Percentiles rank a stretch among this genome's conserved stretches.
Conservation (phyloP, 345 rosid species). For the Moringa oleifera region DNA sequence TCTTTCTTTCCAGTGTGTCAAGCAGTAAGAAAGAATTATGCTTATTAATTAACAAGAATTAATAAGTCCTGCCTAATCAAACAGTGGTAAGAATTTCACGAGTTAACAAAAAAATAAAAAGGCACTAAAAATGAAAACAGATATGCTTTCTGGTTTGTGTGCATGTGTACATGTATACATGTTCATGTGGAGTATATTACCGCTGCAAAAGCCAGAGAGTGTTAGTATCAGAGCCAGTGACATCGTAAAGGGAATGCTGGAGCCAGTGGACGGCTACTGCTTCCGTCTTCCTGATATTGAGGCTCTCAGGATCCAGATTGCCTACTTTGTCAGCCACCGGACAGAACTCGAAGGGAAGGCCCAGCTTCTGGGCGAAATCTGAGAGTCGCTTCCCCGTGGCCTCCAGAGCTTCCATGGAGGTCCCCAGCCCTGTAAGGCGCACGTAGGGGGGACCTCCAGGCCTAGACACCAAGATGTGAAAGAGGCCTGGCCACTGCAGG, state of each 20-base stretch:
- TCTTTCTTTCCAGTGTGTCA: no score
- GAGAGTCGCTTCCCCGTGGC: conserved; percentile 91
- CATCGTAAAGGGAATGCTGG: conserved; percentile 97
- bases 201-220: conserved; percentile 83
- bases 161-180: no score
- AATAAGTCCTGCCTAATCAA: no score
- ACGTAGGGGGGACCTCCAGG: conserved; percentile 95
- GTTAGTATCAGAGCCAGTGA: conserved; percentile 89
- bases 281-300: conserved; percentile 77
- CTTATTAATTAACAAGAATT: no score
- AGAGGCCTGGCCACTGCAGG: conserved; percentile 96
- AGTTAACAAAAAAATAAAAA: no score
- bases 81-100: no score
- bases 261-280: conserved; percentile 98
- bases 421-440: conserved; percentile 90
- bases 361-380: conserved; percentile 85
- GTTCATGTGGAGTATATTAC: no score
- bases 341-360: conserved; percentile 81
- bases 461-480: conserved; percentile 85
- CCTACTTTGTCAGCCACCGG: conserved; percentile 89
- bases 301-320: conserved; percentile 67
- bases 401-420: conserved; percentile 80
- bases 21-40: no score
- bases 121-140: no score
- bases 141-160: no score